A percentile compares a stretch with the other conserved stretches of the same genome.
Evolutionary conservation across 345 rosid species (phyloP).

Genomic region (Stellera chamaejasme): DNA sequence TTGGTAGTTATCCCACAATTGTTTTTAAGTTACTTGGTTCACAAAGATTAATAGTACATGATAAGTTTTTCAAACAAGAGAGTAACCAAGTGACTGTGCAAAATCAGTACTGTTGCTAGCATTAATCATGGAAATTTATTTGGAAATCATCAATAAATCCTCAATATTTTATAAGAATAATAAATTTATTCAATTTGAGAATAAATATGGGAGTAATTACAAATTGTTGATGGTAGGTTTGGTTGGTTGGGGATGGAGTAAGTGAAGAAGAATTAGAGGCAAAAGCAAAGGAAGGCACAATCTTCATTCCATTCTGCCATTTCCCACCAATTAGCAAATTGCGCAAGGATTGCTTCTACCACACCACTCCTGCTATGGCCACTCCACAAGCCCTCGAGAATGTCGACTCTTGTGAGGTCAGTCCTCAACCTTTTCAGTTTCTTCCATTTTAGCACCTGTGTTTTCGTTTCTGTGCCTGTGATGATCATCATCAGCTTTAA

Average conservation of each 20-base stretch:
- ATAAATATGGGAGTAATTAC: neutral
- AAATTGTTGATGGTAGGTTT: slow-evolving; percentile 16
- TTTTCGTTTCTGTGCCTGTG: too few species aligned
- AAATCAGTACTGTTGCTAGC: too few species aligned
- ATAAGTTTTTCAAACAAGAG: too few species aligned
- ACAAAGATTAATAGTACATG: too few species aligned
- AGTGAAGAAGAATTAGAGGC: slow-evolving; percentile 20
- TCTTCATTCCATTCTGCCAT: slow-evolving; percentile 39
- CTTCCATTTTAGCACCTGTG: neutral
- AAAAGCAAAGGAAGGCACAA: slow-evolving; percentile 34
- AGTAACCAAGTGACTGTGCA: too few species aligned
- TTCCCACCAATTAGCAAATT: slow-evolving; percentile 29
- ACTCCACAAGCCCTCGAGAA: slow-evolving; percentile 29
- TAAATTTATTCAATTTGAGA: neutral
- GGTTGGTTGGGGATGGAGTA: slow-evolving; percentile 37
- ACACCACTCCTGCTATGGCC: slow-evolving; percentile 32
- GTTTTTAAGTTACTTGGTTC: too few species aligned
- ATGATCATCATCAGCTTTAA: neutral
- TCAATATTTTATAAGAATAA: too few species aligned
- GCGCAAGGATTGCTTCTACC: slow-evolving; percentile 34
- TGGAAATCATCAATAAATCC: neutral
- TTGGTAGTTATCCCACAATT: too few species aligned
- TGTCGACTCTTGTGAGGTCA: slow-evolving; percentile 51
- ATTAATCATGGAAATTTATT: neutral
- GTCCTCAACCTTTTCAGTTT: neutral